A percentile compares a stretch with the other conserved stretches of the same genome.
Conservation (phyloP, 2,329 filamentous ascomycete genomes). For the Diatrype stigma region DNA sequence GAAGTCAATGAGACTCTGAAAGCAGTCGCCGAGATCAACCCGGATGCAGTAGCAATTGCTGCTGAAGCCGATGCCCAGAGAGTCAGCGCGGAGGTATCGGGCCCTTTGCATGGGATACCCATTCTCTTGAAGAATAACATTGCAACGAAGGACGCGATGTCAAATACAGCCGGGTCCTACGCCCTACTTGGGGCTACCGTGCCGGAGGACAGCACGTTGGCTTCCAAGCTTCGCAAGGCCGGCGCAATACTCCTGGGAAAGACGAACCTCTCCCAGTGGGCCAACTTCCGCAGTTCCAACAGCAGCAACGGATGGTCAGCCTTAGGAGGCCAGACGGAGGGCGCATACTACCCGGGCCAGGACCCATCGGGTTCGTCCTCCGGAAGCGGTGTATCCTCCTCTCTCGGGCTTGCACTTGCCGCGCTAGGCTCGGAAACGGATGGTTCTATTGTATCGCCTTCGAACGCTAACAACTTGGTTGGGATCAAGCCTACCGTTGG, state of each 20-base stretch:
- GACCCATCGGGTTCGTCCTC: constrained; percentile 59
- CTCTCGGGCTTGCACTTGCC: constrained; percentile 56
- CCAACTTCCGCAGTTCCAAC: constrained; percentile 54
- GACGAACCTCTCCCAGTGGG: constrained; percentile 60
- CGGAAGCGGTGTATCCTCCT: constrained; percentile 56
- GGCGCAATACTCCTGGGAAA: constrained; percentile 63
- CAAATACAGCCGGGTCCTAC: constrained; percentile 70
- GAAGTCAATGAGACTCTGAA: background rate
- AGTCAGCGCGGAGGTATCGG: constrained; percentile 48
- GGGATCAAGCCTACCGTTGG: background rate
- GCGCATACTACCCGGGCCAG: constrained; percentile 56
- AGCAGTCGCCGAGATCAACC: constrained; percentile 61
- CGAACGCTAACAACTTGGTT: background rate
- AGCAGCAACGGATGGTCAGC: constrained; percentile 61
- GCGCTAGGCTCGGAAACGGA: constrained; percentile 52
- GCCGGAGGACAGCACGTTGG: constrained; percentile 64
- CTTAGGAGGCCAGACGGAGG: constrained; percentile 57
- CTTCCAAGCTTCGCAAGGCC: constrained; percentile 53
- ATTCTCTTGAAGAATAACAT: constrained; percentile 74
- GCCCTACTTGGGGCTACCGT: constrained; percentile 62
- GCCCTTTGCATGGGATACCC: constrained; percentile 70
- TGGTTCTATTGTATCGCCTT: background rate
- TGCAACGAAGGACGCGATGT: constrained; percentile 62
- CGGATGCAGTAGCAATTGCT: constrained; percentile 62
- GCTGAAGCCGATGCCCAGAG: constrained; percentile 57